phyloP scores from a whole-genome alignment of 768 basidiomycete species.

The Hericium coralloides region DNA sequence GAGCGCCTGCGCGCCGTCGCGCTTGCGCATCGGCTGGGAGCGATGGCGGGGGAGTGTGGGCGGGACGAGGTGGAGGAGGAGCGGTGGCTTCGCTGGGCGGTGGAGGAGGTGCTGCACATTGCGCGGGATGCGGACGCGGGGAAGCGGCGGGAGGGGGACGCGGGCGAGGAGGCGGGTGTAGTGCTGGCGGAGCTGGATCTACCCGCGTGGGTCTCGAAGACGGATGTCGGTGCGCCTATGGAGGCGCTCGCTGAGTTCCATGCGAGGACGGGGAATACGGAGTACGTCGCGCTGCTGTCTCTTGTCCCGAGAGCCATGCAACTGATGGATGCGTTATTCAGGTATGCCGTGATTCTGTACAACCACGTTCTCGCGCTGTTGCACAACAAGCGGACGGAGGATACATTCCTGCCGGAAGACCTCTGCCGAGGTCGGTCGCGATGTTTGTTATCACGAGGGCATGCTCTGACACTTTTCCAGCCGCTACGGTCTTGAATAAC shows the following conservation, averaged over 20 bases:
- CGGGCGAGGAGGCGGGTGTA: constrained; percentile 8
- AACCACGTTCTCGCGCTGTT: constrained; percentile 56
- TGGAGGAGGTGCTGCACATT: constrained; percentile 33
- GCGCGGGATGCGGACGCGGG: constrained; percentile 25
- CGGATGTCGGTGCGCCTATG: constrained; percentile 58
- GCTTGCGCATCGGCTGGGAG: constrained; percentile 37
- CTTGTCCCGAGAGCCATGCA: constrained; percentile 7
- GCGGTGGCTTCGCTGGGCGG: constrained; percentile 33
- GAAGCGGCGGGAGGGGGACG: neutral
- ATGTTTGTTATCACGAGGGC: neutral
- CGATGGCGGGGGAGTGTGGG: constrained; percentile 27
- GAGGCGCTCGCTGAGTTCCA: constrained; percentile 61
- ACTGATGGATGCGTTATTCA: constrained; percentile 23
- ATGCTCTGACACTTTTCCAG: constrained; percentile 15
- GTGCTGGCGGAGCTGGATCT: constrained; percentile 38
- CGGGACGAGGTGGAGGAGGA: constrained; percentile 31
- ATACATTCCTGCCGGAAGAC: constrained; percentile 32
- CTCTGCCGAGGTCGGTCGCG: constrained; percentile 45
- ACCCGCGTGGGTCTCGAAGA: constrained; percentile 49
- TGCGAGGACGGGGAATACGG: constrained; percentile 41
- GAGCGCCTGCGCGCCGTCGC: constrained; percentile 38
- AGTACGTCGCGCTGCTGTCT: constrained; percentile 31
- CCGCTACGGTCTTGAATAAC: constrained; percentile 41
- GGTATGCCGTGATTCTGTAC: constrained; percentile 54
- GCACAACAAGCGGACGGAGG: constrained; percentile 29